phyloP scores from a whole-genome alignment of 495 filamentous ascomycete species.

The Trichoderma erinaceum region DNA sequence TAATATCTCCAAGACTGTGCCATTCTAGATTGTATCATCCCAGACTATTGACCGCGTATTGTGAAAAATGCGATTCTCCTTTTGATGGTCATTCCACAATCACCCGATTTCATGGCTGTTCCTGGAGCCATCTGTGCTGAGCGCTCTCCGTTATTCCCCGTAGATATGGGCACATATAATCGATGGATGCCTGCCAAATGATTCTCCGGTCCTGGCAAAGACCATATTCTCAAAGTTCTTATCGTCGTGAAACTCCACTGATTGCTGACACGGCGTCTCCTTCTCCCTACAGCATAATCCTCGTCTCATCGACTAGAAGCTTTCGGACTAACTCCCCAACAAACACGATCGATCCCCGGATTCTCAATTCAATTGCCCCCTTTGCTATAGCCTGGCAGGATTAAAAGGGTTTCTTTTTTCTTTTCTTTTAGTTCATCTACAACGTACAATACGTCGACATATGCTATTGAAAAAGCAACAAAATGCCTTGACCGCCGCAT shows the following conservation, averaged over 20 bases:
- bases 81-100: background rate
- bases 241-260: background rate
- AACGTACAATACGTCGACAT: background rate
- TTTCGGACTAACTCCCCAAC: background rate
- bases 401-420: background rate
- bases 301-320: background rate
- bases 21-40: background rate
- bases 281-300: background rate
- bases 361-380: background rate
- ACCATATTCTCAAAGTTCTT: background rate
- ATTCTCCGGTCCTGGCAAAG: background rate
- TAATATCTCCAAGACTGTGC: background rate
- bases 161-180: constrained; percentile 7
- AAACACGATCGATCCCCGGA: background rate
- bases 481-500: constrained; percentile 10
- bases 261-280: background rate
- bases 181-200: background rate
- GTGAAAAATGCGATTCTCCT: background rate
- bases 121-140: background rate
- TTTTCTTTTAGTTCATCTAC: background rate
- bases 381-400: background rate
- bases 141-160: background rate
- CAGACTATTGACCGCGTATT: background rate
- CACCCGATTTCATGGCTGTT: background rate
- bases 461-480: constrained; percentile 11